Conservation (phyloP, 345 rosid genomes). For the Melaleuca alternifolia region DNA sequence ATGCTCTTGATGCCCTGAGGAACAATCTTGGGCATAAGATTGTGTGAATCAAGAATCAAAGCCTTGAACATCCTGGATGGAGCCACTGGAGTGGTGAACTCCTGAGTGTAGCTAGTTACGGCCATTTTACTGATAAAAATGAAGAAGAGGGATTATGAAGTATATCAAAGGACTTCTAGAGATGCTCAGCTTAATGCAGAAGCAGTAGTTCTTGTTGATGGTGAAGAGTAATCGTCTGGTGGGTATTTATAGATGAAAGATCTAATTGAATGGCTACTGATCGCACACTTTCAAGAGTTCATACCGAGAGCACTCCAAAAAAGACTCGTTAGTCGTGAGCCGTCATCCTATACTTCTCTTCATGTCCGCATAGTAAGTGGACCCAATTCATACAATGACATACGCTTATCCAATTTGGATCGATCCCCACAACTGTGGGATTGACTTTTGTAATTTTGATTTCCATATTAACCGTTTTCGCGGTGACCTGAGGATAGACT, state of each 20-base stretch:
- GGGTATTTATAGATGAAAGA: too few species aligned
- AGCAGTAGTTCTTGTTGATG: too few species aligned
- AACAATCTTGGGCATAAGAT: neutral
- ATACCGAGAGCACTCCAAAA: neutral
- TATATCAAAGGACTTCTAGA: neutral
- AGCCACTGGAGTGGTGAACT: neutral
- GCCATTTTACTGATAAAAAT: neutral
- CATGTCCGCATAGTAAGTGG: neutral
- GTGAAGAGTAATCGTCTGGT: too few species aligned
- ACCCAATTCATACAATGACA: neutral
- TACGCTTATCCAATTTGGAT: too few species aligned
- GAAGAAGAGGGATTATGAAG: too few species aligned
- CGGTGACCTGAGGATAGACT: neutral
- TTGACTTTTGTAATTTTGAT: neutral
- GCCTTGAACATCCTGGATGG: neutral
- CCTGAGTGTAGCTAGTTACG: neutral
- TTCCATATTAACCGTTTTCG: too few species aligned
- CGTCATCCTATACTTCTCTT: neutral
- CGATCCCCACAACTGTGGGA: too few species aligned
- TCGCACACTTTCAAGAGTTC: neutral
- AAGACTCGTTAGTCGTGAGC: neutral
- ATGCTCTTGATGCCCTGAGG: slow-evolving; percentile 16
- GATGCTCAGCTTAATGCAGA: neutral
- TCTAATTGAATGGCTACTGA: neutral
- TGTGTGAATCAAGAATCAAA: neutral